These are phyloP conservation scores for Berberis vulgaris DNA, from an alignment of 164 flowering plant species.

Conservation along the genomic window DNA sequence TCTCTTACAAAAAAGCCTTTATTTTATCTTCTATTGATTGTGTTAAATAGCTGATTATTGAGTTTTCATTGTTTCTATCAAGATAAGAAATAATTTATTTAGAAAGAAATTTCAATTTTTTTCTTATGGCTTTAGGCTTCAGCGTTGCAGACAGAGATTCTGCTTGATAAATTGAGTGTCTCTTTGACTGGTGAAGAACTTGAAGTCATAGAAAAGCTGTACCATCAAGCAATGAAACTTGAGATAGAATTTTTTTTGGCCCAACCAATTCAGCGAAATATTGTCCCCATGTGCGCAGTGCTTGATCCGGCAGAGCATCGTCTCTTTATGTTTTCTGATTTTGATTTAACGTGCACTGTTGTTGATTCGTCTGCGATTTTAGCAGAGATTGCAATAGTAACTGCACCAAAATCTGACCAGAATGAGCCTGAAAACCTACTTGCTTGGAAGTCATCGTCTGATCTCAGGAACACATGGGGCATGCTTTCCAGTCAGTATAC, in stretches of 20 bases:
- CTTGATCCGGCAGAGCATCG: slow-evolving; percentile 38
- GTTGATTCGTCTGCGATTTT: slow-evolving; percentile 95
- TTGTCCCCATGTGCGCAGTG: slow-evolving; percentile 58
- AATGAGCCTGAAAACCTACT: slow-evolving; percentile 31
- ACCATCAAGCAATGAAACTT: slow-evolving; percentile 85
- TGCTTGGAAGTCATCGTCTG: slow-evolving; percentile 60
- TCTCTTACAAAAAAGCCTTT: background rate
- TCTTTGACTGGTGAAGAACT: slow-evolving; percentile 96
- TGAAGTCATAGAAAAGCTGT: slow-evolving; percentile 82
- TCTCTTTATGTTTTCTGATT: slow-evolving; percentile 78
- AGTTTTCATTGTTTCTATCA: background rate
- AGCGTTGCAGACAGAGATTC: slow-evolving; percentile 68
- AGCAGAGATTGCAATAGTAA: slow-evolving; percentile 89
- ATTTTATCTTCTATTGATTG: background rate
- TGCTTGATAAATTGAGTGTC: slow-evolving; percentile 87
- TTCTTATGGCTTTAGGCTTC: slow-evolving; percentile 40
- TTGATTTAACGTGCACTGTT: slow-evolving; percentile 91
- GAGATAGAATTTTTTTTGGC: slow-evolving; percentile 76
- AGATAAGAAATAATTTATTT: background rate
- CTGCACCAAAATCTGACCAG: slow-evolving; percentile 68
- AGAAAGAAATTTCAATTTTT: background rate
- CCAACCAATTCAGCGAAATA: slow-evolving; percentile 63
- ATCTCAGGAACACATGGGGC: slow-evolving; percentile 75
- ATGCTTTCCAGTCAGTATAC: slow-evolving; percentile 68
- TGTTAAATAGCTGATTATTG: background rate